Conservation (phyloP, 2,329 filamentous ascomycete genomes). For the Fusarium sp. region DNA sequence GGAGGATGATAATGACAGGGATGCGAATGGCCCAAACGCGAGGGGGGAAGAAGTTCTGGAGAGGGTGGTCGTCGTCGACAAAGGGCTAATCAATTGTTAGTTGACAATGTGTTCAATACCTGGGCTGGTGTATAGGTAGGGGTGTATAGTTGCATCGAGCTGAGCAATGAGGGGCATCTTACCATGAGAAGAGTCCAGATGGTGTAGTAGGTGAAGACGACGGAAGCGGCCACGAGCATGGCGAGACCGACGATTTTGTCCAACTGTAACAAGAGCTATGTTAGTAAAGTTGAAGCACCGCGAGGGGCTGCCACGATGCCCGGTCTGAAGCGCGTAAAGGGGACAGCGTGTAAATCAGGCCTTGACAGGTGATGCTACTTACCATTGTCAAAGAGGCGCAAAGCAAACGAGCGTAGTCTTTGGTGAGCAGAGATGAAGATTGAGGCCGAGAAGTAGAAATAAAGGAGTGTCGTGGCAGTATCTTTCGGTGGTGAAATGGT, state of each 20-base stretch:
- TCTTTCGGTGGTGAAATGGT: conserved; percentile 28
- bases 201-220: conserved; percentile 87
- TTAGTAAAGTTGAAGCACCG: conserved; percentile 26
- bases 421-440: conserved; percentile 19
- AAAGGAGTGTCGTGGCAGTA: conserved; percentile 42
- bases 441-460: conserved; percentile 8
- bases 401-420: conserved; percentile 32
- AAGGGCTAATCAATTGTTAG: conserved; percentile 76
- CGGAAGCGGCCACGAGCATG: conserved; percentile 74
- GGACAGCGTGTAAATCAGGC: conserved; percentile 30
- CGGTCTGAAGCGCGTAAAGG: conserved; percentile 33
- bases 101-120: not conserved
- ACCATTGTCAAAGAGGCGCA: conserved; percentile 44
- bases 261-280: conserved; percentile 68
- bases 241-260: conserved; percentile 82
- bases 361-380: conserved; percentile 6
- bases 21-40: conserved; percentile 99
- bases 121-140: not conserved
- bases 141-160: conserved; percentile 2
- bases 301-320: conserved; percentile 41
- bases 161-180: conserved; percentile 47
- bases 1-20: conserved; percentile 93
- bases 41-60: conserved; percentile 95
- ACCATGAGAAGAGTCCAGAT: conserved; percentile 99
- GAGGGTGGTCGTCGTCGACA: conserved; percentile 92